Conservation (phyloP, 2,329 filamentous ascomycete genomes). For the Trichoderma koningii region DNA sequence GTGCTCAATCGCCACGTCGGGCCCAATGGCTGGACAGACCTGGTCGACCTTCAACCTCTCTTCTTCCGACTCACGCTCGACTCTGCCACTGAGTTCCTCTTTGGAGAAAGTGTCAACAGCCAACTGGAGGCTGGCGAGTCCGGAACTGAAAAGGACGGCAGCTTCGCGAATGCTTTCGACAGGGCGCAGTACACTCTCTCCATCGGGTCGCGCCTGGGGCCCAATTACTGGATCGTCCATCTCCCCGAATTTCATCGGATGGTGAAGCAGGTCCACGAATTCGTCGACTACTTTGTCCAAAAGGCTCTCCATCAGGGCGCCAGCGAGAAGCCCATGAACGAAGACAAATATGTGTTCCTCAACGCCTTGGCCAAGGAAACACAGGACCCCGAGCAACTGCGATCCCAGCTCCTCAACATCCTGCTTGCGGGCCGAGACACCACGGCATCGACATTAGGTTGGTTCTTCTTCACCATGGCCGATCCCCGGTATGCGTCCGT, state of each 20-base stretch:
- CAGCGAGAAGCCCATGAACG: constrained; percentile 24
- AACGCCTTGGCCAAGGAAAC: constrained; percentile 40
- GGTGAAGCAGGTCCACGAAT: constrained; percentile 66
- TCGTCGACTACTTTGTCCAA: constrained; percentile 69
- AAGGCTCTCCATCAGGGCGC: constrained; percentile 48
- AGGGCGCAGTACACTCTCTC: constrained; percentile 47
- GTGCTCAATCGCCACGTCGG: constrained; percentile 38
- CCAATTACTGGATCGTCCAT: constrained; percentile 49
- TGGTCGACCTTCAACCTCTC: constrained; percentile 49
- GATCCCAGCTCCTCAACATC: constrained; percentile 42
- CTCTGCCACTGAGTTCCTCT: constrained; percentile 58
- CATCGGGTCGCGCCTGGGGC: constrained; percentile 53
- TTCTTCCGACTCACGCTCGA: constrained; percentile 55
- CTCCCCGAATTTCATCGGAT: constrained; percentile 63
- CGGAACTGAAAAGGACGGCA: constrained; percentile 35
- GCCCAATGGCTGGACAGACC: constrained; percentile 36
- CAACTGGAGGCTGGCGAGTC: constrained; percentile 39
- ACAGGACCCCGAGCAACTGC: constrained; percentile 33
- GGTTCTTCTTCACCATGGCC: constrained; percentile 49
- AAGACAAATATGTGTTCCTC: constrained; percentile 38
- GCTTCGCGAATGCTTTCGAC: constrained; percentile 41
- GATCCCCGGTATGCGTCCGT: constrained; percentile 40
- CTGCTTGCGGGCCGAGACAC: constrained; percentile 58
- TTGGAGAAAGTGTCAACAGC: constrained; percentile 57
- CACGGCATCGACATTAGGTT: constrained; percentile 53